These are phyloP conservation scores for Pyrenula aspistea DNA, from an alignment of 495 filamentous ascomycete genomes.

Conservation along the genomic window DNA sequence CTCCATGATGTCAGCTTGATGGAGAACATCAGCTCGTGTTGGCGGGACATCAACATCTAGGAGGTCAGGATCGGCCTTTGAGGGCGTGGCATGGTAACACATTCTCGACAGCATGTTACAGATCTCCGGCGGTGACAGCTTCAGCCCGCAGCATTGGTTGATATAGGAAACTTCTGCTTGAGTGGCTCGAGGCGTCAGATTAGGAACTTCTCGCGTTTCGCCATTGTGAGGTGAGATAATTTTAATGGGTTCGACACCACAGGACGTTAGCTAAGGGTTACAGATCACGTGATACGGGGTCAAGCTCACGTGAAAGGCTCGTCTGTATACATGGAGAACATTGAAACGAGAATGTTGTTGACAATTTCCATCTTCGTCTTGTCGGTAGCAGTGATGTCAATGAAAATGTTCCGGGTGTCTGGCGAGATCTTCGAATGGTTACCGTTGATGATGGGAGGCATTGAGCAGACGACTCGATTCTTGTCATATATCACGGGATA, in stretches of 20 bases:
- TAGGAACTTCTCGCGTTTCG: conserved; percentile 65
- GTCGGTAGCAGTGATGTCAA: conserved; percentile 95
- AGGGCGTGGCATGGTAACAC: conserved; percentile 68
- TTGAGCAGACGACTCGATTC: conserved; percentile 75
- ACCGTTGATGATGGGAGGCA: conserved; percentile 96
- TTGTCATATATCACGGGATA: conserved; percentile 96
- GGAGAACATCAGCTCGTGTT: conserved; percentile 86
- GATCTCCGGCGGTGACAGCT: conserved; percentile 57
- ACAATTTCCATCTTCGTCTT: conserved; percentile 95
- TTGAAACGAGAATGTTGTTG: conserved; percentile 84
- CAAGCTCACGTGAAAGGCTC: conserved; percentile 64
- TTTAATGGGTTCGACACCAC: conserved; percentile 73
- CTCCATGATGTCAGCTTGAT: conserved; percentile 98
- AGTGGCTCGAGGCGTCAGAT: conserved; percentile 60
- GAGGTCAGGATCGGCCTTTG: conserved; percentile 44
- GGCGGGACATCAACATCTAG: conserved; percentile 75
- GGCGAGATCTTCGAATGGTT: conserved; percentile 91
- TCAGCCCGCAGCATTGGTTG: conserved; percentile 78
- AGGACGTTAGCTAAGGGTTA: conserved; percentile 1
- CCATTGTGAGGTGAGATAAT: conserved; percentile 86
- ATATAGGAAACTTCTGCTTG: conserved; percentile 84
- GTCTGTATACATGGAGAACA: conserved; percentile 89
- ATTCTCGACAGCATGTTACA: conserved; percentile 73
- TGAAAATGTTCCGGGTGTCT: conserved; percentile 83
- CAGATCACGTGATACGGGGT: background rate